Evolutionary conservation across 1,284 basidiomycete species (phyloP).

Genomic region (Cystodermella granulosa): DNA sequence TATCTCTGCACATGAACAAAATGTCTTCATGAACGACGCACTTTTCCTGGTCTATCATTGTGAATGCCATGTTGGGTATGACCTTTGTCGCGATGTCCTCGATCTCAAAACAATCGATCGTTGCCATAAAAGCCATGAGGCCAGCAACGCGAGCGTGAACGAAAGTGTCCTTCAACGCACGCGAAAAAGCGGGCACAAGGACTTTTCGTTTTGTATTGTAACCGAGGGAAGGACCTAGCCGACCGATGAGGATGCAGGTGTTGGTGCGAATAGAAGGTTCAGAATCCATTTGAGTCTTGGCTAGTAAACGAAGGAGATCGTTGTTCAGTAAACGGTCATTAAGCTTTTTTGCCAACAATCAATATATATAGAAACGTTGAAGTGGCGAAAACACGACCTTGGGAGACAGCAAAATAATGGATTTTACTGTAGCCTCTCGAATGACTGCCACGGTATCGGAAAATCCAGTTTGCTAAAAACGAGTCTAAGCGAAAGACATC

Average conservation of each 20-base stretch:
- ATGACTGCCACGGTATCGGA: conserved; percentile 90
- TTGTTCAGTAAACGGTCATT: conserved; percentile 94
- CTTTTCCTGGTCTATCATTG: conserved; percentile 88
- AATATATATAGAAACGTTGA: not conserved
- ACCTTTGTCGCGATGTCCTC: conserved; percentile 89
- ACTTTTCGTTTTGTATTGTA: conserved; percentile 92
- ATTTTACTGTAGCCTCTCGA: conserved; percentile 89
- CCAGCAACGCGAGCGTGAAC: conserved; percentile 92
- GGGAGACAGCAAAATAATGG: conserved; percentile 77
- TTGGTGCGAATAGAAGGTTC: conserved; percentile 97
- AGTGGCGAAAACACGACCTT: conserved; percentile 54
- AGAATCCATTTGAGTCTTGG: conserved; percentile 86
- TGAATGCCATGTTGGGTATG: conserved; percentile 76
- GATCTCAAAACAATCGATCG: conserved; percentile 81
- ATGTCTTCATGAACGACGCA: conserved; percentile 37
- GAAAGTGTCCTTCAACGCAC: conserved; percentile 87
- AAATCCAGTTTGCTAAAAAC: conserved; percentile 82
- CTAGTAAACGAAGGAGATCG: conserved; percentile 87
- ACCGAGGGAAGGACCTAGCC: conserved; percentile 80
- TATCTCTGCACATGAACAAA: conserved; percentile 1
- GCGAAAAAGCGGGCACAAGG: conserved; percentile 89
- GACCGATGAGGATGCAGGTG: conserved; percentile 92
- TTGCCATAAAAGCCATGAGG: conserved; percentile 94
- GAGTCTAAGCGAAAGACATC: conserved; percentile 1
- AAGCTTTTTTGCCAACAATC: conserved; percentile 48